Base-by-base conservation (phyloP, 2,329 filamentous ascomycete genomes). In the Fusarium mexicanum region DNA sequence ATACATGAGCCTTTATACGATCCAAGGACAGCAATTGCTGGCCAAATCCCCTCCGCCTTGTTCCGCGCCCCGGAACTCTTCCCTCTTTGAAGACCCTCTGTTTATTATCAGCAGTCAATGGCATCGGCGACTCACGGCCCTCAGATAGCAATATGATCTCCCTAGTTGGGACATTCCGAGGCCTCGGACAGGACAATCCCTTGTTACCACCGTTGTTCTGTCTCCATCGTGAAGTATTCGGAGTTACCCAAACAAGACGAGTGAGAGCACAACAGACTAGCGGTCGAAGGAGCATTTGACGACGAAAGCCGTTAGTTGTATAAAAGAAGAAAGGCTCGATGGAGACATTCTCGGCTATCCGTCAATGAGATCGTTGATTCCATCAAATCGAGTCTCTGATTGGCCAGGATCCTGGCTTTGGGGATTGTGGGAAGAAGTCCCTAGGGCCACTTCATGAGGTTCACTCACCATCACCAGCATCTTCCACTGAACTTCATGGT, bases 211-310 rank as follows among this genome's bases (percentile, higher is more conserved):
- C 33, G 67, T 38, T 62, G 60, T 59, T 69, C 59, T 53, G 68
- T 76, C 72, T 77, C 74, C 65, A 51, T 59, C 66, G 35, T 73
- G 53, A 66, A 75, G 53, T 74, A 59, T 44, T 66, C 66, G 65
- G 67, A 57, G 71, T 58, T 53, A 24, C 67, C 72, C 20, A 59
- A 61, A 72, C 12, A 18, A 43, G 68, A 64, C 38, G 44, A n/a
- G 29, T 41, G 31, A 41, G 53, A 63, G 31, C 47, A 46, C 46
- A 44, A 43, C 51, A 60, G 37, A 64, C 53, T 55, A 66, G 64
- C 68, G 72, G 64, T 75, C 64, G 60, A 65, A 69, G 35, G n/a
- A 71, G 40, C 29, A 46, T 57, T 35, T 38, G 31, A 26, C 47
- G 48, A 47, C 63, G 59, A 61, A 50, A 43, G 46, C 59, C 62